Evolutionary conservation across 2,329 filamentous ascomycete species (phyloP), one percentile per base, ranked within the genome.

Genomic region (Verticillium klebahnii): DNA sequence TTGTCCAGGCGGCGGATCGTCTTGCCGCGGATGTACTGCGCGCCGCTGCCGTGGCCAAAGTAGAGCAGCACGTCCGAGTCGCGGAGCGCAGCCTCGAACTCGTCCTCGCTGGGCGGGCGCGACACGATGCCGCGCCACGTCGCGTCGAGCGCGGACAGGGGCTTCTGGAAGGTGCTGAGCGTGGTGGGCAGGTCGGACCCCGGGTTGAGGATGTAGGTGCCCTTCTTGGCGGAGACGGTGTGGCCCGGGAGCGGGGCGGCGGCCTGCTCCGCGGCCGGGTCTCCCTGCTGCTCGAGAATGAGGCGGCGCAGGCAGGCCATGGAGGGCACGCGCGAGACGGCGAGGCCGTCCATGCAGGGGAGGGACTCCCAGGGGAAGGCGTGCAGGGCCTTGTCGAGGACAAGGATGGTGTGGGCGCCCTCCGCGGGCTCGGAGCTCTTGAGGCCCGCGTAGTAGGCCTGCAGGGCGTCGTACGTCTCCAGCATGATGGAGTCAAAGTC

Each of bases 311-410:
- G 83, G 66, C 89, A 92, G 32, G 89, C 89, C 45, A 99, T 82
- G 0, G 93, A 97, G 7, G 94, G 93, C 29, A 99, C 88, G 14
- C 95, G 88, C 3, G 92, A 97, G 39, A 97, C 89, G 0, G 94
- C 89, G 4, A 89, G 81, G 2, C 84, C 85, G 65, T 91, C 84
- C 71, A 99, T 85, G 71, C 92, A 97, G 0, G 93, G 92, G 40
- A 99, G 78, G 1, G 92, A 97, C 72, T 99, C 95, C 95, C 96
- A 99, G 0, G 95, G 95, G 70, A 99, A 96, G 1, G 86, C 82
- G 70, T 98, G 95, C 2, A 99, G 82, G 2, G 90, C 85, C 74
- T 97, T 97, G 75, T 99, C 95, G 6, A 99, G 82, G 7, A 99
- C 88, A 2, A 99, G 81, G 60, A 99, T 89, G 0, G 92, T 94